Percentiles rank a stretch among this genome's conserved stretches.
Conservation (phyloP, 2,329 filamentous ascomycete species). For the Beauveria rudraprayagi region DNA sequence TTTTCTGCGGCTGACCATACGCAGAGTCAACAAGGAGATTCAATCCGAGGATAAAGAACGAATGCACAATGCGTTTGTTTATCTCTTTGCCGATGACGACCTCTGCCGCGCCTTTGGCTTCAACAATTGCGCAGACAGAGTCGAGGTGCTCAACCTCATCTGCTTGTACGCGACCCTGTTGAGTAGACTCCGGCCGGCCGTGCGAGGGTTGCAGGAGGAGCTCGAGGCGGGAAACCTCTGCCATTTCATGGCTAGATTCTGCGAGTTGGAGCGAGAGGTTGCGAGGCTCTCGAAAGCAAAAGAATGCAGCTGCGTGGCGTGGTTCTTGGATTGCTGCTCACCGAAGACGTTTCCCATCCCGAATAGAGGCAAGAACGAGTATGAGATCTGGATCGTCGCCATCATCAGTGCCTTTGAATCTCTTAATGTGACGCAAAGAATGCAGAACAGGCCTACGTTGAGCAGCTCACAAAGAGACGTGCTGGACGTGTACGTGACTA, state of each 20-base stretch:
- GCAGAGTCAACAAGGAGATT: neutral
- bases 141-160: neutral
- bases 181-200: neutral
- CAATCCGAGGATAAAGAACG: neutral
- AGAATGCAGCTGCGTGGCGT: neutral
- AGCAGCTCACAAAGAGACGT: neutral
- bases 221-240: neutral
- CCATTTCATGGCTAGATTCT: neutral
- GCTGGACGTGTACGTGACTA: neutral
- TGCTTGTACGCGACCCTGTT: neutral
- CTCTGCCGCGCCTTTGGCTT: neutral
- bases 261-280: neutral
- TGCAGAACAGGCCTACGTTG: neutral
- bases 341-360: neutral
- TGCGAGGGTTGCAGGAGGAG: neutral
- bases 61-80: neutral
- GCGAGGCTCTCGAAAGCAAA: neutral
- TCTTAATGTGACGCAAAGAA: neutral
- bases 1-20: neutral
- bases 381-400: neutral
- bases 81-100: neutral
- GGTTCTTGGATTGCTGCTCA: neutral
- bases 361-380: neutral
- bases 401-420: neutral
- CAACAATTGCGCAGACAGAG: neutral